Base-by-base conservation (phyloP, 257 asterid species). In the Nicotiana noctiflora region DNA sequence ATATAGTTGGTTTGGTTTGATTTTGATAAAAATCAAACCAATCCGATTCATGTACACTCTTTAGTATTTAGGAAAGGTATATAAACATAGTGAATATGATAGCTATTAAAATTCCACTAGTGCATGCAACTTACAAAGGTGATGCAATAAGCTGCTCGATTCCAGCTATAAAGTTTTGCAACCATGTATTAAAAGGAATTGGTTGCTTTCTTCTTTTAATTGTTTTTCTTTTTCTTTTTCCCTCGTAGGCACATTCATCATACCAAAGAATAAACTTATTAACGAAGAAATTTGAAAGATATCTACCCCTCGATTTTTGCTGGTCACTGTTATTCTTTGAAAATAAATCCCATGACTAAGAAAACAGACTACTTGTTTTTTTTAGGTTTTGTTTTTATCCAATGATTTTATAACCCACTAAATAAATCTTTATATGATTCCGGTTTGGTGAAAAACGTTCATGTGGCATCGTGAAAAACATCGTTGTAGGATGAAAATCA, bases 381-480 rank as follows among this genome's bases (percentile, higher is more conserved):
- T 40, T 15, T 40, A 31, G 52, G n/a, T 17, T 40, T 67, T 40
- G 32, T 11, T 29, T 62, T 64, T 19, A 15, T 21, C 77, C 77
- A 70, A 40, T 44, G 57, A 40, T 19, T 68, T 68, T 11, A 10
- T 18, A 11, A 12, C 3, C 59, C 77, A 44, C 34, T 44, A 37
- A 68, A 40, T 40, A 68, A 25, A 12, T 8, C 19, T 19, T 70
- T 32, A 70, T 70, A 44, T 12, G 77, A 40, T 70, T 70, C 77
- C 77, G 59, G 21, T 70, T 40, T 44, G 59, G 13, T 70, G 59
- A 0, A 66, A 32, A 8, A 17, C 1, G 23, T 49, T n/a, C n/a
- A n/a, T 5, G 31, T 67, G 76, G 76, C 29, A 67, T 67, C 53
- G 76, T 67, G 76, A 29, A 67, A 67, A 32, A 67, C 76, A 37